Conservation (phyloP, 2,329 filamentous ascomycete species). For the Fusarium sublunatum region DNA sequence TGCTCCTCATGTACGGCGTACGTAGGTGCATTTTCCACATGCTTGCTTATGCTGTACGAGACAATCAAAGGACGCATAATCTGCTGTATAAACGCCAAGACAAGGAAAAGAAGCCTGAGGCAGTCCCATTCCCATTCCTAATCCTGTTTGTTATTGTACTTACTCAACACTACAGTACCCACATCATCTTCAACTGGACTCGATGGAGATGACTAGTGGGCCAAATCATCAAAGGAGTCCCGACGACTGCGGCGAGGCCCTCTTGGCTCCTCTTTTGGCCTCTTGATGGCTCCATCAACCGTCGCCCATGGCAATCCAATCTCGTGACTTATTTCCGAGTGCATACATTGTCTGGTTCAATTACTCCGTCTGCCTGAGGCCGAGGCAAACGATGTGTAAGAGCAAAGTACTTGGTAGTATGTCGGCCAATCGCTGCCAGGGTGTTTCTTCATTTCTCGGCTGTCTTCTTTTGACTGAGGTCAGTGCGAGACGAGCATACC, state of each 20-base stretch:
- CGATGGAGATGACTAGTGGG: slow-evolving; percentile 44
- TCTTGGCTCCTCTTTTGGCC: slow-evolving; percentile 24
- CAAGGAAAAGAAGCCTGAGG: slow-evolving; percentile 7
- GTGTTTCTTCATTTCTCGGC: slow-evolving; percentile 15
- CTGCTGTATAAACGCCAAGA: slow-evolving; percentile 6
- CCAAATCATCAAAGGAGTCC: slow-evolving; percentile 39
- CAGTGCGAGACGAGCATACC: background rate
- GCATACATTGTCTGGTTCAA: background rate
- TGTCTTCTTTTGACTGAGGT: background rate
- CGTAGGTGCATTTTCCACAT: slow-evolving; percentile 8
- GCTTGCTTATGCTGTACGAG: slow-evolving; percentile 28
- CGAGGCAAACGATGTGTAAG: slow-evolving; percentile 26
- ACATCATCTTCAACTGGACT: slow-evolving; percentile 27
- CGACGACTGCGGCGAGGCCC: slow-evolving; percentile 24
- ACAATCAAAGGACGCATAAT: slow-evolving; percentile 21
- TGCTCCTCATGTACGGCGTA: slow-evolving; percentile 6
- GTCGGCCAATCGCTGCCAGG: slow-evolving; percentile 28
- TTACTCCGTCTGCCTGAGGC: slow-evolving; percentile 29
- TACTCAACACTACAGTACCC: slow-evolving; percentile 17
- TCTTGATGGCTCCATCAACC: slow-evolving; percentile 28
- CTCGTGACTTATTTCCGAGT: slow-evolving; percentile 17
- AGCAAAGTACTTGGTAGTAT: slow-evolving; percentile 9
- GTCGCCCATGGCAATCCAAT: slow-evolving; percentile 45
- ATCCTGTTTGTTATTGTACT: background rate
- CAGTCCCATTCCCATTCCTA: background rate